A percentile compares a stretch with the other conserved stretches of the same genome.
Evolutionary conservation across 108 stramenopile genomes (phyloP).

Genomic region (Nitzschia sp.): DNA sequence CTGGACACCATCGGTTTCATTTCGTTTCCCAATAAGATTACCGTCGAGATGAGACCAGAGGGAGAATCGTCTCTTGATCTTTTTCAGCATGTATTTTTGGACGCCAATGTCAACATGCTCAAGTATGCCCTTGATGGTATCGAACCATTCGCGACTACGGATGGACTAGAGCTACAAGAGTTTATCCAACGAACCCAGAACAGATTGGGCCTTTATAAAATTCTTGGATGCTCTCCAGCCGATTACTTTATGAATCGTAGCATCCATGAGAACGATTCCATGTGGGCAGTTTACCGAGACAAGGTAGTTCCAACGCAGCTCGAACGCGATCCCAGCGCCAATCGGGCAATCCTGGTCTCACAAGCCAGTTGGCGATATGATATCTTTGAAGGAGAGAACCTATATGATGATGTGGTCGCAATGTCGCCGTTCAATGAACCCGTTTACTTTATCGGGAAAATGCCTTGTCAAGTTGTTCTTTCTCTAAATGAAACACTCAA

Average conservation of each 20-base stretch:
- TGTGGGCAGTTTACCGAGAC: conserved; percentile 51
- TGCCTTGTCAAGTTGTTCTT: conserved; percentile 10
- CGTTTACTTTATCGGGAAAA: conserved; percentile 25
- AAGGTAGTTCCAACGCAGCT: conserved; percentile 50
- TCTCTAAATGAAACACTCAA: conserved; percentile 10
- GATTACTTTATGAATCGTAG: conserved; percentile 31
- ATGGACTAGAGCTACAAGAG: conserved; percentile 54
- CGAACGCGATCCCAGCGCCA: neutral
- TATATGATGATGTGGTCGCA: conserved; percentile 44
- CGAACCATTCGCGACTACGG: conserved; percentile 40
- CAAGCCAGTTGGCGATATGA: conserved; percentile 48
- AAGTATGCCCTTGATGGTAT: conserved; percentile 18
- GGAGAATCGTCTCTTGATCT: conserved; percentile 9
- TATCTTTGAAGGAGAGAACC: conserved; percentile 16
- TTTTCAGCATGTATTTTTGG: conserved; percentile 58
- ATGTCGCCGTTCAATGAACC: conserved; percentile 70
- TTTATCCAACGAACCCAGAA: conserved; percentile 53
- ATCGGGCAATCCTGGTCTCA: conserved; percentile 21
- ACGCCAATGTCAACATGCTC: conserved; percentile 50
- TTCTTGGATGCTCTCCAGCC: conserved; percentile 57
- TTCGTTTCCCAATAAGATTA: conserved; percentile 52
- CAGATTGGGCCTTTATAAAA: conserved; percentile 45
- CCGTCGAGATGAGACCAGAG: conserved; percentile 40
- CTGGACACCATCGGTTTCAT: conserved; percentile 76
- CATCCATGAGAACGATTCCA: conserved; percentile 42